phyloP scores from a whole-genome alignment of 2,329 filamentous ascomycete species.

The Verticillium klebahnii region DNA sequence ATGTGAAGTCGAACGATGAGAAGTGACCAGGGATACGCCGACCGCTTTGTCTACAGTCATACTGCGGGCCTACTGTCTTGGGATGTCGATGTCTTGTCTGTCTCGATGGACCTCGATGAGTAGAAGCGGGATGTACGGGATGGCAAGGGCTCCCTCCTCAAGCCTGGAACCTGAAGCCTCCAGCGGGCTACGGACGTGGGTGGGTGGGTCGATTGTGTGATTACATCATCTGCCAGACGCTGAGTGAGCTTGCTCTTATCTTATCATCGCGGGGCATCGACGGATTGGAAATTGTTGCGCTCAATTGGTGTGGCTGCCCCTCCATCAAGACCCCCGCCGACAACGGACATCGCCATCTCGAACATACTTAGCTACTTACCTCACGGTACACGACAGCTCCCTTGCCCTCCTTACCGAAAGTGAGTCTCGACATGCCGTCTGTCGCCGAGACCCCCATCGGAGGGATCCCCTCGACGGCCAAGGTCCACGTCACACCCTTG shows the following conservation, averaged over 20 bases:
- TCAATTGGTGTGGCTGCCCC: not conserved
- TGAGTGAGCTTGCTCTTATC: not conserved
- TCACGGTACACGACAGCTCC: not conserved
- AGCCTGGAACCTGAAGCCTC: no score
- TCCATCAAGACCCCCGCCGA: not conserved
- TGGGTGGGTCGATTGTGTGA: not conserved
- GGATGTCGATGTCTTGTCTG: not conserved
- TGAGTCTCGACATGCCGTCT: not conserved
- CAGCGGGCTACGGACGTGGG: no score
- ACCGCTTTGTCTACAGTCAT: not conserved
- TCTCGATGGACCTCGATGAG: not conserved
- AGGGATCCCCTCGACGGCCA: not conserved
- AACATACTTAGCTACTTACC: not conserved
- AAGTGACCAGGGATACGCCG: not conserved
- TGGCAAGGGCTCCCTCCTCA: no score
- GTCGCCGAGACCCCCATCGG: not conserved
- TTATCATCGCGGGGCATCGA: not conserved
- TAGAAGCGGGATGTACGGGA: no score
- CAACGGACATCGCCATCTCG: not conserved
- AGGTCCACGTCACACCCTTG: slow-evolving; percentile 36
- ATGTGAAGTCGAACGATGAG: not conserved
- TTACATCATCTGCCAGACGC: not conserved
- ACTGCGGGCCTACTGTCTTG: not conserved
- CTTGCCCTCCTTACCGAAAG: not conserved
- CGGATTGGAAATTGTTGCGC: not conserved